Evolutionary conservation across 306 rosid species (phyloP), one percentile per base, ranked within the genome.

Genomic region (Quercus suber): DNA sequence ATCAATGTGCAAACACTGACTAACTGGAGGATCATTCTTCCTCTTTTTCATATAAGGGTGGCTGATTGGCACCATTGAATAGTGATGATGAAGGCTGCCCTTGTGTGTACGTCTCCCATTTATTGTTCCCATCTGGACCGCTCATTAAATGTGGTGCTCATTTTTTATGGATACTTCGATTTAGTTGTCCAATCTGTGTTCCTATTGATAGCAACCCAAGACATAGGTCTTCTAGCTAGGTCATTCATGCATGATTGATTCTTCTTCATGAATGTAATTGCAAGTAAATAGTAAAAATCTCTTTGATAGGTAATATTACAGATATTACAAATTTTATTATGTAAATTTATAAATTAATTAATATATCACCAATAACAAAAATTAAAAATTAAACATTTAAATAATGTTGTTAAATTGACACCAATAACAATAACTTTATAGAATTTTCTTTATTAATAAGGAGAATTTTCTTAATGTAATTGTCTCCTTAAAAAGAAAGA

Each of bases 1-100:
- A 55, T n/a, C 45, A 69, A 23, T 19, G 78, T 21, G 20, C 82
- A 45, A 31, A 20, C 71, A 67, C 57, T 71, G 69, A 43, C 76
- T 21, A 45, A 14, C 69, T 25, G 41, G 30, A 63, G 20, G 37
- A 63, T 14, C 82, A 71, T 69, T 69, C 57, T 75, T 14, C 71
- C 21, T 23, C 37, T 14, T 28, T 59, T 59, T 59, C 67, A 25
- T 59, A 23, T 59, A 59, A 4, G 21, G 53, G 53, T 49, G 53
- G 53, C 5, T 63, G n/a, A 9, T 30, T 63, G 12, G 20, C 69
- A 63, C 41, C 20, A 63, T 6, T 49, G 17, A 2, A 5, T 28
- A 28, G 3, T 63, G 69, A 17, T 63, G 69, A 35, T 64, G 33
- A 41, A 41, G 45, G 45, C 45, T 64, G n/a, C 18, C 51, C 37